Conservation (phyloP, 2,329 filamentous ascomycete species). For the Cladosporium sp. region DNA sequence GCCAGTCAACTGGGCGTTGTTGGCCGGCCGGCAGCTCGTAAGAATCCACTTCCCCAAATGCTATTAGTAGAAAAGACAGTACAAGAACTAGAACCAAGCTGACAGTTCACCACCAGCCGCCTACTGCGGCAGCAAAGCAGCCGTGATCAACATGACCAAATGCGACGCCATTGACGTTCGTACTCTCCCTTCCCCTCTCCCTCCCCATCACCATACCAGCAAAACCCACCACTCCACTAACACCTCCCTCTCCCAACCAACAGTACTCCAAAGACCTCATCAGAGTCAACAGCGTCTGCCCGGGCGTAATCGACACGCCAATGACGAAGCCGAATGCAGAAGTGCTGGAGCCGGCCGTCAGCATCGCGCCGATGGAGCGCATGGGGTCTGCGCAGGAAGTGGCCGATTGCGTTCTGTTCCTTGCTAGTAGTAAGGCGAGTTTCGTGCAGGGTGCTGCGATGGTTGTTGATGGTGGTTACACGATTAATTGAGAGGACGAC, state of each 20-base stretch:
- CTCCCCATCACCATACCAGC: slow-evolving; percentile 2
- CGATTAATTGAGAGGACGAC: slow-evolving; percentile 32
- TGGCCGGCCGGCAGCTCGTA: slow-evolving; percentile 18
- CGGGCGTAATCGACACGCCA: slow-evolving; percentile 22
- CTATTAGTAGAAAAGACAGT: background rate
- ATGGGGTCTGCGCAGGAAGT: slow-evolving; percentile 44
- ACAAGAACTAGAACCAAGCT: background rate
- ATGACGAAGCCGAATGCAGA: slow-evolving; percentile 34
- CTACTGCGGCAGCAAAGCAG: slow-evolving; percentile 45
- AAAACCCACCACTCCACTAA: background rate
- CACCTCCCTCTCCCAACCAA: background rate
- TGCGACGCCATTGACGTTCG: slow-evolving; percentile 44
- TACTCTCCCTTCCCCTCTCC: background rate
- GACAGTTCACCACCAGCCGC: slow-evolving; percentile 31
- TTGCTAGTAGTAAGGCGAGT: slow-evolving; percentile 42
- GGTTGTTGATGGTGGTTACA: slow-evolving; percentile 45
- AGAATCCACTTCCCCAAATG: background rate
- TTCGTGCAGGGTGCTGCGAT: slow-evolving; percentile 44
- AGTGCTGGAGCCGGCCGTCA: slow-evolving; percentile 25
- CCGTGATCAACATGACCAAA: slow-evolving; percentile 43
- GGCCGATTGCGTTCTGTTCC: slow-evolving; percentile 44
- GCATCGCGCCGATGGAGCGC: slow-evolving; percentile 36
- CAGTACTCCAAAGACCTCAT: slow-evolving; percentile 24
- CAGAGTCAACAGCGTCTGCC: slow-evolving; percentile 20
- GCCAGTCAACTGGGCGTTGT: slow-evolving; percentile 42